These are phyloP conservation scores for Elongisporangium prolatum DNA, from an alignment of 352 stramenopile species.

Conservation along the genomic window DNA sequence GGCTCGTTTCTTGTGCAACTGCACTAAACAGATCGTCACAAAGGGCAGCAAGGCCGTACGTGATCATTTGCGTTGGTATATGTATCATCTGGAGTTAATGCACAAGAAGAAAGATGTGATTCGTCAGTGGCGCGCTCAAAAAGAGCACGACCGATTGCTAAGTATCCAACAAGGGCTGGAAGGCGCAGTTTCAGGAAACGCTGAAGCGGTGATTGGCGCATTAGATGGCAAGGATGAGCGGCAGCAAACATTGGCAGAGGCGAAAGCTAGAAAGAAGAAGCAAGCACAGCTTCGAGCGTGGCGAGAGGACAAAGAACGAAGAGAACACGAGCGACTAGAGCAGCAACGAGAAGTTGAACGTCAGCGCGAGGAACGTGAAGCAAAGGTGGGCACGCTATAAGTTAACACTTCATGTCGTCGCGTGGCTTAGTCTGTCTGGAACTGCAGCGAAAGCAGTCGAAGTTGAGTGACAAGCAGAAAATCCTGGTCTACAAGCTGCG, in stretches of 20 bases:
- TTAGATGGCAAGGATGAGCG: conserved; percentile 2
- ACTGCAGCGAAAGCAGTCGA: conserved; percentile 40
- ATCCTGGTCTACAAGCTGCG: conserved; percentile 66
- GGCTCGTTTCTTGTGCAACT: conserved; percentile 44
- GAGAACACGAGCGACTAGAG: conserved; percentile 1
- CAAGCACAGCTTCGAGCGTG: background rate
- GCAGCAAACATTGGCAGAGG: background rate
- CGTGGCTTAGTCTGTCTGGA: background rate
- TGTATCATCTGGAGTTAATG: conserved; percentile 40
- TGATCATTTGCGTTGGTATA: conserved; percentile 66
- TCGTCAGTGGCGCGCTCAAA: conserved; percentile 44
- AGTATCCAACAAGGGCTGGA: conserved; percentile 40
- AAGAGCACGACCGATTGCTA: conserved; percentile 38
- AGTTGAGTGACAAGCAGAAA: conserved; percentile 74
- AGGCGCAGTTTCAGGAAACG: conserved; percentile 1
- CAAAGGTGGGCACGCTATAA: conserved; percentile 28
- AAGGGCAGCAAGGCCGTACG: conserved; percentile 48
- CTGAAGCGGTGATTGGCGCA: background rate
- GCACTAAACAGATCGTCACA: conserved; percentile 45
- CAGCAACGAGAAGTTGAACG: conserved; percentile 1
- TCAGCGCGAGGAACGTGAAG: conserved; percentile 34
- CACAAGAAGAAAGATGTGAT: conserved; percentile 63
- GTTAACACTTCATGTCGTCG: background rate
- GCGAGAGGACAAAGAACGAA: background rate
- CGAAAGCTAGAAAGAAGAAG: background rate